These are phyloP conservation scores for Lantana camara DNA, from an alignment of 257 asterid species.

Conservation along the genomic window DNA sequence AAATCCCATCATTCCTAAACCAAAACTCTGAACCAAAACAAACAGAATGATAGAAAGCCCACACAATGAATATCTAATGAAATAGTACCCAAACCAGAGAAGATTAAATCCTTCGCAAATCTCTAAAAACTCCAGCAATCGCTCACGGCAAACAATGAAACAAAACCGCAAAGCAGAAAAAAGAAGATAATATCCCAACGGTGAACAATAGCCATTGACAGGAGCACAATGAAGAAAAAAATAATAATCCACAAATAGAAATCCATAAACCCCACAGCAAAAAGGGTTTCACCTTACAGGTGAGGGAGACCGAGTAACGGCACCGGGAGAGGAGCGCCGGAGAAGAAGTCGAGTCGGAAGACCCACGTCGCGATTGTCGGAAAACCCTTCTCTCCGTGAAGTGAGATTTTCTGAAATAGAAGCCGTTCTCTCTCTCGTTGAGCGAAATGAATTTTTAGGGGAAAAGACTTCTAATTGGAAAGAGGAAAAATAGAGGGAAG, in stretches of 20 bases:
- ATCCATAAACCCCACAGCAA: not conserved
- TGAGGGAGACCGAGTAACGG: constrained; percentile 54
- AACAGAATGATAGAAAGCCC: too few relatives aligned
- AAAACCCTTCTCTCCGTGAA: too few relatives aligned
- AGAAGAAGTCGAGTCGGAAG: too few relatives aligned
- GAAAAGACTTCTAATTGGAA: too few relatives aligned
- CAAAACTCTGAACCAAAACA: too few relatives aligned
- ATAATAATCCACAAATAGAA: not conserved
- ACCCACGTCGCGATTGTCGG: too few relatives aligned
- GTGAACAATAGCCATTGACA: not conserved
- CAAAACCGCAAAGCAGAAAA: not conserved
- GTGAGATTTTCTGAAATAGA: too few relatives aligned
- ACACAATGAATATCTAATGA: too few relatives aligned
- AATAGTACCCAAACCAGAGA: not conserved
- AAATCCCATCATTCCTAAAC: not conserved
- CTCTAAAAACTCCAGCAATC: constrained; percentile 3
- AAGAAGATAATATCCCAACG: not conserved
- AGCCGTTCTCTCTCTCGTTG: too few relatives aligned
- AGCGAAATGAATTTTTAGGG: too few relatives aligned
- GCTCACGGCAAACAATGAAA: not conserved
- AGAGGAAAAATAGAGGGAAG: too few relatives aligned
- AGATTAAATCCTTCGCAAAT: not conserved
- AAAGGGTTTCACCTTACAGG: constrained; percentile 46
- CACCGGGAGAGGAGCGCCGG: too few relatives aligned
- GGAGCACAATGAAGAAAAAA: not conserved